Evolutionary conservation across 2,329 filamentous ascomycete species (phyloP), one percentile per base, ranked within the genome.

Genomic region (Alternaria sp.): DNA sequence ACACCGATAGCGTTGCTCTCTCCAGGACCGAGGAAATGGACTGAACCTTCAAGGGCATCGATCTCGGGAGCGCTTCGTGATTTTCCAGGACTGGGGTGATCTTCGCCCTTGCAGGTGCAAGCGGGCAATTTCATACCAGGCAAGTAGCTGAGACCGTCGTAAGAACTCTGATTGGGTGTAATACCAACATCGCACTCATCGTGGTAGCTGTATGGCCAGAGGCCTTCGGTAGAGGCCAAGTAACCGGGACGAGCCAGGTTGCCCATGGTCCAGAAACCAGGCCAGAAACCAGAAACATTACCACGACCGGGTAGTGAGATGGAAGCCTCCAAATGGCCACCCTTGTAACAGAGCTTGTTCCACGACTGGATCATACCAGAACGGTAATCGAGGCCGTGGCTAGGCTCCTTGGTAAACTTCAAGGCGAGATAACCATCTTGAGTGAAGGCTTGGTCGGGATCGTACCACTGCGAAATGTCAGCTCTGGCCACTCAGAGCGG

Each of bases 301-400:
- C 89, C 89, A 47, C 82, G 79, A 16, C 89, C 89, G 14, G 89
- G 89, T 6, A 92, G 80, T 4, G 89, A 91, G 53, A 91, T 87
- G 70, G 87, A 89, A 20, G 88, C 88, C 78, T 92, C 89, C 14
- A 92, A 72, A 48, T 89, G 85, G 4, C 89, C 89, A 32, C 89
- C 88, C 62, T 89, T 91, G 80, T 91, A 91, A 76, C 89, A 91
- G 55, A 91, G 74, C 72, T 90, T 87, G 75, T 91, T 91, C 89
- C 89, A 91, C 11, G 87, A 90, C 70, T 91, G 89, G 8, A 91
- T 66, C 89, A 91, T 91, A n/a, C 88, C 89, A 6, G 89, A 91
- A 51, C 89, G 84, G 71, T 89, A 91, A 61, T 89, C 83, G 22
- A 91, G 78, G 48, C 84, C 84, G 72, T 91, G 89, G 63, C 86